phyloP scores from a whole-genome alignment of 2,329 filamentous ascomycete genomes.

The Verticillium nubilum region DNA sequence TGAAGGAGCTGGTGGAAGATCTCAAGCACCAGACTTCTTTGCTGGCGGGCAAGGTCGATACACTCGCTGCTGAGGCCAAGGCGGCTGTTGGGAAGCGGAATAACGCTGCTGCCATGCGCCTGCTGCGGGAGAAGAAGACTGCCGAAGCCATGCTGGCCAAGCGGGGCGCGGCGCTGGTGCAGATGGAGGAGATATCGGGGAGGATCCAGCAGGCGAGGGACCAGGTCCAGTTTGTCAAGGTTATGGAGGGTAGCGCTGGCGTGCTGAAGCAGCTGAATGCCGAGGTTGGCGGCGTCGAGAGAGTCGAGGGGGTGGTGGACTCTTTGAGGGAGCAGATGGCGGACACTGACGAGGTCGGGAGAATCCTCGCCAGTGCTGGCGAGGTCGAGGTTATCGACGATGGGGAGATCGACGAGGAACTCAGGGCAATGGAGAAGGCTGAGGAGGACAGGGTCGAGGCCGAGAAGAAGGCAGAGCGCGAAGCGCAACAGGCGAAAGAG shows the following conservation, averaged over 20 bases:
- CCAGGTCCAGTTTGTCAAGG: slow-evolving; percentile 75
- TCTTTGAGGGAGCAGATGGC: slow-evolving; percentile 73
- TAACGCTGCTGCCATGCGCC: slow-evolving; percentile 66
- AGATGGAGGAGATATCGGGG: slow-evolving; percentile 78
- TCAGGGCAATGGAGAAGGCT: slow-evolving; percentile 66
- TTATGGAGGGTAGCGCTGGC: slow-evolving; percentile 72
- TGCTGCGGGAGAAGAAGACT: slow-evolving; percentile 77
- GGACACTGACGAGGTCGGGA: slow-evolving; percentile 75
- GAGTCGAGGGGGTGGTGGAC: slow-evolving; percentile 71
- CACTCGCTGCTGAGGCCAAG: slow-evolving; percentile 60
- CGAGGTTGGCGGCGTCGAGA: slow-evolving; percentile 70
- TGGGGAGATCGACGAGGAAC: slow-evolving; percentile 78
- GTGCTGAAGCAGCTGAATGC: slow-evolving; percentile 70
- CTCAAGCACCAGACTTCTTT: slow-evolving; percentile 67
- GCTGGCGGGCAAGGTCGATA: slow-evolving; percentile 61
- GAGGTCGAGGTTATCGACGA: slow-evolving; percentile 57
- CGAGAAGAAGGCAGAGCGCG: slow-evolving; percentile 36
- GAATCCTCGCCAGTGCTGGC: slow-evolving; percentile 51
- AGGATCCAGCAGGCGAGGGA: slow-evolving; percentile 82
- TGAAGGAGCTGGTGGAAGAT: slow-evolving; percentile 72
- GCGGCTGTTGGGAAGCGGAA: slow-evolving; percentile 69
- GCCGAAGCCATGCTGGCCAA: slow-evolving; percentile 68
- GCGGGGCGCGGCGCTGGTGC: slow-evolving; percentile 66
- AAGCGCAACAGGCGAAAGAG: slow-evolving; percentile 38
- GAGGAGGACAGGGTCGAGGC: slow-evolving; percentile 48